Base-by-base conservation (phyloP, 2,329 filamentous ascomycete genomes). In the Neonectria neomacrospora region DNA sequence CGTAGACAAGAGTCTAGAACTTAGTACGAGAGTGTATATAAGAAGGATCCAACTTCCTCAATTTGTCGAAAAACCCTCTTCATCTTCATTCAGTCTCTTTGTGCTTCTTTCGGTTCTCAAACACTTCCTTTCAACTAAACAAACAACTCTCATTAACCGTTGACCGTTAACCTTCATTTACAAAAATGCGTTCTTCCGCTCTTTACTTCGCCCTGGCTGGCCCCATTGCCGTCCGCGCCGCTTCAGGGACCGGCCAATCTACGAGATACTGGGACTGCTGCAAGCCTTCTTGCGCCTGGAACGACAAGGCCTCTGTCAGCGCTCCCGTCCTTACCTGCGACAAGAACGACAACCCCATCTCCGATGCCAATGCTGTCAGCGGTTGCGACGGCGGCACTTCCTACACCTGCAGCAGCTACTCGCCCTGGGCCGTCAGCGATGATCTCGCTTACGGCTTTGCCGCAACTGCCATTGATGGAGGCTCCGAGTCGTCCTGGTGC, bases 211-310 rank as follows among this genome's bases (percentile, higher is more conserved):
- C 70, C 64, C 56, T 73, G 63, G 64, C 54, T 30, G 66, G 66
- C 60, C 67, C 71, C 47, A 63, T 73, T 54, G 65, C 64, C 47
- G 66, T 73, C 56, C 65, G 58, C 51, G 73, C 72, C 58, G 67
- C 72, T 64, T 75, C 73, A 57, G 73, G 73, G 58, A 68, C 62
- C 30, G 74, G 74, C 18, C 64, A 66, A 22, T 73, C 71, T 26
- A 73, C 67, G 32, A 73, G 83, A 63, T 86, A 85, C 74, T 86
- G 86, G 85, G 89, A 91, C 75, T 91, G 90, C 80, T 91, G 89
- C 80, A 92, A 92, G 81, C 85, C 88, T 23, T 89, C 87, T 20
- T 91, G 89, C 75, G 81, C 82, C 3, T 87, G 88, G 88, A 74
- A 80, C 12, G 82, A 77, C 57, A 90, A 90, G 75, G 86, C 84